phyloP scores from a whole-genome alignment of 2,329 filamentous ascomycete species.

The Tolypocladium guangdongense region DNA sequence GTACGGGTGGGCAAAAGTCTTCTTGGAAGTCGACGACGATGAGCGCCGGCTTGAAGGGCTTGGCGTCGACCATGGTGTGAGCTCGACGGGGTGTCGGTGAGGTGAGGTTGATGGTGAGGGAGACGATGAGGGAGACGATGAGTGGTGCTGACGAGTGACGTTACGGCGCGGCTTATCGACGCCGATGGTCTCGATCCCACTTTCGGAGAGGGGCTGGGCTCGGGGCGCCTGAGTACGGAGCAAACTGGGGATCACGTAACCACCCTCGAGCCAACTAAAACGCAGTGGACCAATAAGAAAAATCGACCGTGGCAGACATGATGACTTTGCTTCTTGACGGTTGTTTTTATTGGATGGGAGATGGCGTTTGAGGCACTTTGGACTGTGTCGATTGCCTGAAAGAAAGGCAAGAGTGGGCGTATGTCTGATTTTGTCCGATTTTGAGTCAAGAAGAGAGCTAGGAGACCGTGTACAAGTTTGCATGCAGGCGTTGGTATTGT shows the following conservation, averaged over 20 bases:
- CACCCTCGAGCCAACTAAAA: neutral
- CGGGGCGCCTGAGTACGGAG: neutral
- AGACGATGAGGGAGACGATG: neutral
- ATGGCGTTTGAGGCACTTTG: neutral
- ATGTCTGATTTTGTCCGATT: neutral
- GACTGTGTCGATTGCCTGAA: neutral
- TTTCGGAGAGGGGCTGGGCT: neutral
- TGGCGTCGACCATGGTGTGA: neutral
- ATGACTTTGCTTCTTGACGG: too few relatives aligned
- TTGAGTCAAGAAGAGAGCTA: neutral
- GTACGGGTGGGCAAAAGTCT: constrained; percentile 83
- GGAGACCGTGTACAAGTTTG: neutral
- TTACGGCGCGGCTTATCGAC: neutral
- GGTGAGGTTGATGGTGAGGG: neutral
- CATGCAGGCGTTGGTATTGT: neutral
- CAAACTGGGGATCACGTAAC: neutral
- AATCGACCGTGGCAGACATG: too few relatives aligned
- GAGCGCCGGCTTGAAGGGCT: constrained; percentile 37
- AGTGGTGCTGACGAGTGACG: neutral
- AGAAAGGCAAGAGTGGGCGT: neutral
- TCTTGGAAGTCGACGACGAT: constrained; percentile 85
- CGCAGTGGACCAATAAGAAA: too few relatives aligned
- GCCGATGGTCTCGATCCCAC: neutral
- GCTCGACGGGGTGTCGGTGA: neutral
- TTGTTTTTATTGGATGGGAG: neutral